phyloP scores from a whole-genome alignment of 2,329 filamentous ascomycete species.

The Phyllosticta citriasiana region DNA sequence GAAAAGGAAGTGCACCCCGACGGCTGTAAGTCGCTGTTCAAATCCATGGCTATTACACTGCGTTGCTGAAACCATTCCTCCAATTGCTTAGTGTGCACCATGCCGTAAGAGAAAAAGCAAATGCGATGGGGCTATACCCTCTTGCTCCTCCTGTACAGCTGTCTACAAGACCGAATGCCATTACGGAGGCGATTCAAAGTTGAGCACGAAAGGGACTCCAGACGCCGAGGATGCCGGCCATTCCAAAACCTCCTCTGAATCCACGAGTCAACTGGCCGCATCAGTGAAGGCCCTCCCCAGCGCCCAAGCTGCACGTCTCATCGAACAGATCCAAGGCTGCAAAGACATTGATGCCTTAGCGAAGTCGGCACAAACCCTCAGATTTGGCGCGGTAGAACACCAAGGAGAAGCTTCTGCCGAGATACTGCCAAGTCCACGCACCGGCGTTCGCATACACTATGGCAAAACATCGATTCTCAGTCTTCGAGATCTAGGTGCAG shows the following conservation, averaged over 20 bases:
- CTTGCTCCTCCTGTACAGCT: constrained; percentile 41
- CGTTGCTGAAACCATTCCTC: neutral
- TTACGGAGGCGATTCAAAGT: constrained; percentile 39
- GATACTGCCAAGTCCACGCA: neutral
- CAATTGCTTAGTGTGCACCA: constrained; percentile 35
- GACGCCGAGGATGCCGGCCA: constrained; percentile 7
- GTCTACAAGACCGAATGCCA: constrained; percentile 42
- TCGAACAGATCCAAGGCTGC: constrained; percentile 34
- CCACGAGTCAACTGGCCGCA: constrained; percentile 31
- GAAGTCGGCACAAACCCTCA: constrained; percentile 20
- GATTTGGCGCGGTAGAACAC: neutral
- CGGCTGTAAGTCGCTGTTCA: neutral
- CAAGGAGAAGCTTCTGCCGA: neutral
- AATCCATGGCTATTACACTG: neutral
- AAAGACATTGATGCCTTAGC: constrained; percentile 31
- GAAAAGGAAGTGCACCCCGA: constrained; percentile 3
- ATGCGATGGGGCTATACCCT: constrained; percentile 41
- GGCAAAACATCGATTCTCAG: neutral
- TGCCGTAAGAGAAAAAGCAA: constrained; percentile 43
- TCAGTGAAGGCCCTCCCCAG: constrained; percentile 37
- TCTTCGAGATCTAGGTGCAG: neutral
- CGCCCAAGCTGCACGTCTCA: constrained; percentile 31
- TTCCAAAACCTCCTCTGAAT: constrained; percentile 10
- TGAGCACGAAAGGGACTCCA: constrained; percentile 25
- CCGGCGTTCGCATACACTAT: neutral